Evolutionary conservation across 768 basidiomycete species (phyloP).

Genomic region (Lentinula aciculospora): DNA sequence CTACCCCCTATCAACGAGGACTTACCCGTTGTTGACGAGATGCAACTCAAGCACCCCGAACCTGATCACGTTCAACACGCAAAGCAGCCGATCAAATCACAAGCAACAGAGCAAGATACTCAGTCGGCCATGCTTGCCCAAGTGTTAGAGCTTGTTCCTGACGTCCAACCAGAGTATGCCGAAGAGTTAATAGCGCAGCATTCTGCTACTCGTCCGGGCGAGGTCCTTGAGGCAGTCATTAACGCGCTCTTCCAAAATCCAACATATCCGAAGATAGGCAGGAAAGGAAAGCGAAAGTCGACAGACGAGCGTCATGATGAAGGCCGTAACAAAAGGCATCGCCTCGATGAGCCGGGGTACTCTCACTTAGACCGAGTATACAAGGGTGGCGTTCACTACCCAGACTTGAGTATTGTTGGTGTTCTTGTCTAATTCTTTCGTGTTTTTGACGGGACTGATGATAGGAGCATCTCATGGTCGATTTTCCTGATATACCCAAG

Average conservation of each 20-base stretch:
- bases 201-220: slow-evolving; percentile 25
- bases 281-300: slow-evolving; percentile 40
- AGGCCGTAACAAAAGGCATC: slow-evolving; percentile 18
- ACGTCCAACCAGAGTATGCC: slow-evolving; percentile 30
- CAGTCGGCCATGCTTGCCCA: slow-evolving; percentile 30
- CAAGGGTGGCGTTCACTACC: slow-evolving; percentile 40
- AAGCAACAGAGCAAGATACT: not conserved
- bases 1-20: not conserved
- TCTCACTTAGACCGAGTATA: slow-evolving; percentile 36
- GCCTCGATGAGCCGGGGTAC: slow-evolving; percentile 48
- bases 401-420: slow-evolving; percentile 47
- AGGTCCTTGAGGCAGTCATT: slow-evolving; percentile 49
- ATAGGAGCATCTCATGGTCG: slow-evolving; percentile 46
- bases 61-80: not conserved
- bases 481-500: slow-evolving; percentile 57
- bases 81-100: slow-evolving; percentile 5
- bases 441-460: not conserved
- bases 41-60: not conserved
- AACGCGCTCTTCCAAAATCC: slow-evolving; percentile 59
- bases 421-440: slow-evolving; percentile 8
- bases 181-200: slow-evolving; percentile 40
- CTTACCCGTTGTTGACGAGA: not conserved
- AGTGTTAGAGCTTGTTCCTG: slow-evolving; percentile 58
- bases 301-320: slow-evolving; percentile 15
- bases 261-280: slow-evolving; percentile 49